Percentiles rank a stretch among this genome's conserved stretches.
Conservation (phyloP, 257 asterid genomes). For the Solanum microdontum region DNA sequence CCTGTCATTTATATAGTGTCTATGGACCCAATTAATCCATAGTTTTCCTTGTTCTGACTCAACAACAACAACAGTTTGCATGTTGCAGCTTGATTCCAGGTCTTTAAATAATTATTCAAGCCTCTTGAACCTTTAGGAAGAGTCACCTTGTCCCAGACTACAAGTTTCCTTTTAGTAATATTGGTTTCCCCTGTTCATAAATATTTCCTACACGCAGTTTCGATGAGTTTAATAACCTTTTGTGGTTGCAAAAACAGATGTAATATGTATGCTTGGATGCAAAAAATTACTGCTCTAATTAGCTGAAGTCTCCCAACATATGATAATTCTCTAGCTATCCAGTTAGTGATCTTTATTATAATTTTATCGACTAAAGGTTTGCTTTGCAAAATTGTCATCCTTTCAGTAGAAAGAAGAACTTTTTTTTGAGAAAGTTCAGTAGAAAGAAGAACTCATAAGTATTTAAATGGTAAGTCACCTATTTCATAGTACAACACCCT, state of each 20-base stretch:
- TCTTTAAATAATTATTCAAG: not conserved
- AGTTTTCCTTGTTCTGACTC: not conserved
- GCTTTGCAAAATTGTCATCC: not conserved
- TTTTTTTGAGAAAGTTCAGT: too few species aligned
- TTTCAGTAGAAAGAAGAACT: too few species aligned
- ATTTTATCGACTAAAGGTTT: not conserved
- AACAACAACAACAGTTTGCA: not conserved
- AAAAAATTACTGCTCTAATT: too few species aligned
- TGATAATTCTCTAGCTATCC: too few species aligned
- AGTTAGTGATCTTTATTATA: too few species aligned
- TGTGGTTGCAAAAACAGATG: too few species aligned
- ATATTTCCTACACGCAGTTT: not conserved
- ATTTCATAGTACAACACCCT: not conserved
- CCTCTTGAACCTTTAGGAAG: not conserved
- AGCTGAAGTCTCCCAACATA: too few species aligned
- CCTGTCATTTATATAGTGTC: too few species aligned
- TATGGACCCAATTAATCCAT: not conserved
- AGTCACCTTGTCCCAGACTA: not conserved
- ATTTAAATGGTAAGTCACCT: not conserved
- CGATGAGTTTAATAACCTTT: not conserved
- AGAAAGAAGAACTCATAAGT: not conserved
- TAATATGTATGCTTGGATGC: too few species aligned
- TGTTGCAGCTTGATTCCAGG: not conserved
- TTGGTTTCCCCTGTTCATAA: not conserved
- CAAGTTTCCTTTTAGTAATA: not conserved